phyloP scores from a whole-genome alignment of 495 filamentous ascomycete species.

The Clohesyomyces aquaticus region DNA sequence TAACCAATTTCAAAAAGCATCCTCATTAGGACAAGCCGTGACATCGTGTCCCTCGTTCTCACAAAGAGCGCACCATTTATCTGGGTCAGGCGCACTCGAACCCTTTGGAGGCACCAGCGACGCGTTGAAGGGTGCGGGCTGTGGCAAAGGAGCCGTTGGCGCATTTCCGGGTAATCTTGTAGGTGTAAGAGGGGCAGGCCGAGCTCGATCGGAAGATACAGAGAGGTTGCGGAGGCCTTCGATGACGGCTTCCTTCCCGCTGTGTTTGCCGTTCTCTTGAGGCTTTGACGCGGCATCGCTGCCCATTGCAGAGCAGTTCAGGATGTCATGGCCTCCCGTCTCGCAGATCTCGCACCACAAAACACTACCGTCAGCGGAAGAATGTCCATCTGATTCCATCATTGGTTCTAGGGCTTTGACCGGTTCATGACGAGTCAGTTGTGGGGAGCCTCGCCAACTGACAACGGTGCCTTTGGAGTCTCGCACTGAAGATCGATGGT shows the following conservation, averaged over 20 bases:
- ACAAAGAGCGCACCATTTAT: conserved; percentile 96
- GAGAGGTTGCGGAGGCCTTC: conserved; percentile 54
- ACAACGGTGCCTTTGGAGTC: conserved; percentile 64
- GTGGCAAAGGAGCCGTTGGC: conserved; percentile 37
- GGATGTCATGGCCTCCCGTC: conserved; percentile 87
- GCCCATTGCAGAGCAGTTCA: conserved; percentile 69
- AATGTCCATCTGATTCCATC: conserved; percentile 73
- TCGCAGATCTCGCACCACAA: conserved; percentile 98
- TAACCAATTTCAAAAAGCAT: conserved; percentile 59
- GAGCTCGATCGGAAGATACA: conserved; percentile 43
- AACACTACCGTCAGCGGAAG: conserved; percentile 70
- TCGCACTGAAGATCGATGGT: conserved; percentile 58
- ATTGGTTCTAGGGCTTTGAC: conserved; percentile 53
- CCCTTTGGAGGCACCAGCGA: conserved; percentile 64
- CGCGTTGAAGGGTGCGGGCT: conserved; percentile 27
- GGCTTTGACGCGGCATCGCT: conserved; percentile 23
- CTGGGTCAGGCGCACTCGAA: conserved; percentile 73
- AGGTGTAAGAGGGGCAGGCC: conserved; percentile 40
- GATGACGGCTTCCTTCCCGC: conserved; percentile 53
- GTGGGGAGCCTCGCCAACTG: conserved; percentile 47
- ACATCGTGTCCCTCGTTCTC: conserved; percentile 96
- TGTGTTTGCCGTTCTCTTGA: conserved; percentile 37
- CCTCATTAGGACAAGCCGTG: conserved; percentile 93
- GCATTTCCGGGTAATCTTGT: conserved; percentile 50
- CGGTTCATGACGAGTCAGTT: conserved; percentile 20